Percentiles rank a stretch among this genome's conserved stretches.
Evolutionary conservation across 805 yeast species (phyloP).

Genomic region (Candida gorgasii): DNA sequence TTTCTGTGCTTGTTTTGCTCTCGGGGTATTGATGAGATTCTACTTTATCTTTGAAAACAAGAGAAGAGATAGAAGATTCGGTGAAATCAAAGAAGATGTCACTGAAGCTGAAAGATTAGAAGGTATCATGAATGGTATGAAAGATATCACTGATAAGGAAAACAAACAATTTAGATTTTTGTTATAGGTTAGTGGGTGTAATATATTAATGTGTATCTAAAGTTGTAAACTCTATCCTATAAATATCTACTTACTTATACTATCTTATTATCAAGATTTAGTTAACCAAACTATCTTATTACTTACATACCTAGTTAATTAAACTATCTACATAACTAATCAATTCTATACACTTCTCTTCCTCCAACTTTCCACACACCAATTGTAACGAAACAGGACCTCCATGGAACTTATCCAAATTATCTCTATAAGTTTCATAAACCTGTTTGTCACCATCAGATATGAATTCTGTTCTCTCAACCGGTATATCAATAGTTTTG

Average conservation of each 20-base stretch:
- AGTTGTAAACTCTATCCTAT: not conserved
- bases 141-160: conserved; percentile 27
- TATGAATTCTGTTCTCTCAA: conserved; percentile 5
- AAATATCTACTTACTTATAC: no score
- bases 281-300: no score
- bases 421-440: conserved; percentile 10
- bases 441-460: conserved; percentile 13
- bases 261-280: no score
- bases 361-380: conserved; percentile 12
- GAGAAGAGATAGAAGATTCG: conserved; percentile 13
- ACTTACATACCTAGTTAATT: not conserved
- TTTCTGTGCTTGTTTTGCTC: conserved; percentile 17
- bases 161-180: conserved; percentile 26
- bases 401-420: conserved; percentile 12
- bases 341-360: conserved; percentile 11
- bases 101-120: conserved; percentile 24
- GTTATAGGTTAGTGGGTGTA: conserved; percentile 4
- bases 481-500: conserved; percentile 8
- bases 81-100: conserved; percentile 12
- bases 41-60: conserved; percentile 14
- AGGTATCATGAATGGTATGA: conserved; percentile 32
- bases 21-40: conserved; percentile 9
- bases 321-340: conserved; percentile 2
- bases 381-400: conserved; percentile 14
- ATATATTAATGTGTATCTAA: not conserved